Evolutionary conservation across 129 eudicot genomes (phyloP).

Genomic region (Logfia minima): DNA sequence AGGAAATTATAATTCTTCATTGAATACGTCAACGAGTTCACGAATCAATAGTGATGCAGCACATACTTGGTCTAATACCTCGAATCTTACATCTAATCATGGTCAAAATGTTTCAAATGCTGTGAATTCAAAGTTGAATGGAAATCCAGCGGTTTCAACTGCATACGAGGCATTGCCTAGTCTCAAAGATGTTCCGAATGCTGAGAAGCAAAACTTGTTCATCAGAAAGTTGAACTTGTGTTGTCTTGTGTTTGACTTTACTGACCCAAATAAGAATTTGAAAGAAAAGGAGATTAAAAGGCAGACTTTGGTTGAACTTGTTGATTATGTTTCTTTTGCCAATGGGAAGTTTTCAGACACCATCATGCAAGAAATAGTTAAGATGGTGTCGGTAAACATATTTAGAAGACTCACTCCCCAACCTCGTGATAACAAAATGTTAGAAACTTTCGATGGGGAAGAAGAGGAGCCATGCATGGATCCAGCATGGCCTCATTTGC

Average conservation of each 20-base stretch:
- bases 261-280: slow-evolving; percentile 55
- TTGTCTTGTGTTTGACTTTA: slow-evolving; percentile 61
- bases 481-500: slow-evolving; percentile 78
- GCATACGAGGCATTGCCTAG: slow-evolving; percentile 60
- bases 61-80: slow-evolving; percentile 25
- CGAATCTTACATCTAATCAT: slow-evolving; percentile 34
- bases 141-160: slow-evolving; percentile 23
- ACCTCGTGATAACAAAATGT: slow-evolving; percentile 65
- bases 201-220: slow-evolving; percentile 63
- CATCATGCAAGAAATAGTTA: slow-evolving; percentile 66
- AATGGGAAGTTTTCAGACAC: slow-evolving; percentile 60
- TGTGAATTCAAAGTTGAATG: slow-evolving; percentile 38
- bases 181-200: slow-evolving; percentile 58
- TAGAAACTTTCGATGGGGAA: slow-evolving; percentile 67
- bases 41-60: slow-evolving; percentile 32
- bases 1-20: slow-evolving; percentile 44
- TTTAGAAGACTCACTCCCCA: slow-evolving; percentile 57
- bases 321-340: slow-evolving; percentile 57
- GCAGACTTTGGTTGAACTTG: slow-evolving; percentile 73
- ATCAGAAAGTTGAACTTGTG: slow-evolving; percentile 57
- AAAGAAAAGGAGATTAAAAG: slow-evolving; percentile 67
- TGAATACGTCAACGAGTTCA: slow-evolving; percentile 51
- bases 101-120: slow-evolving; percentile 29
- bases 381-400: slow-evolving; percentile 58
- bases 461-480: slow-evolving; percentile 85